A percentile compares a stretch with the other conserved stretches of the same genome.
Conservation (phyloP, 2,329 filamentous ascomycete genomes). For the Beauveria caledonica region DNA sequence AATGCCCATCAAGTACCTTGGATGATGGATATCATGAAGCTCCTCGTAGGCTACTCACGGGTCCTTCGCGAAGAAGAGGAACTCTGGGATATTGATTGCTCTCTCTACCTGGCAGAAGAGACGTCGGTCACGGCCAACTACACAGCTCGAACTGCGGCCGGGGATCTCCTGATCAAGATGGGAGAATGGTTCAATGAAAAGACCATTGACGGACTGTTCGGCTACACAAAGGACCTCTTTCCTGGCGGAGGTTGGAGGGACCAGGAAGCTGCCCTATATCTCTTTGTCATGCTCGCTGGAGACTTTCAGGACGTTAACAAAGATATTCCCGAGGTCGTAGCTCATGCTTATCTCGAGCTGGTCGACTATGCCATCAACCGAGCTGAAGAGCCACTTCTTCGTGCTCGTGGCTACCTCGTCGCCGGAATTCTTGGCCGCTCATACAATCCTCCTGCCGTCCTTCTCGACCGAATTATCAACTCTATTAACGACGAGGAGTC, state of each 20-base stretch:
- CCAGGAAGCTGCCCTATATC: slow-evolving; percentile 75
- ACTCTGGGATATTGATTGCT: slow-evolving; percentile 94
- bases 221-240: slow-evolving; percentile 69
- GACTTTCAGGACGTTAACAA: slow-evolving; percentile 76
- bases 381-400: slow-evolving; percentile 64
- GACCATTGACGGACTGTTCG: slow-evolving; percentile 70
- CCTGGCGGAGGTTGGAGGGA: slow-evolving; percentile 48
- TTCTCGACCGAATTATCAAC: slow-evolving; percentile 66
- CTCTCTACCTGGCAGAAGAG: slow-evolving; percentile 90
- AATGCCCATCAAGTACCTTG: slow-evolving; percentile 61
- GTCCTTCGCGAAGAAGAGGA: slow-evolving; percentile 91
- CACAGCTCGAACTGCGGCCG: slow-evolving; percentile 85
- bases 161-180: slow-evolving; percentile 85
- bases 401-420: slow-evolving; percentile 80
- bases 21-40: slow-evolving; percentile 80
- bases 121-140: slow-evolving; percentile 94
- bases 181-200: slow-evolving; percentile 78
- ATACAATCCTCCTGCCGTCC: slow-evolving; percentile 51
- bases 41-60: slow-evolving; percentile 77
- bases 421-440: slow-evolving; percentile 71
- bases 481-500: slow-evolving; percentile 68
- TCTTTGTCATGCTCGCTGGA: slow-evolving; percentile 74
- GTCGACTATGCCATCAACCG: slow-evolving; percentile 68
- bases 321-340: slow-evolving; percentile 58
- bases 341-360: slow-evolving; percentile 69